Evolutionary conservation across 306 rosid genomes (phyloP), one percentile per base, ranked within the genome.

Genomic region (Glycine soja): DNA sequence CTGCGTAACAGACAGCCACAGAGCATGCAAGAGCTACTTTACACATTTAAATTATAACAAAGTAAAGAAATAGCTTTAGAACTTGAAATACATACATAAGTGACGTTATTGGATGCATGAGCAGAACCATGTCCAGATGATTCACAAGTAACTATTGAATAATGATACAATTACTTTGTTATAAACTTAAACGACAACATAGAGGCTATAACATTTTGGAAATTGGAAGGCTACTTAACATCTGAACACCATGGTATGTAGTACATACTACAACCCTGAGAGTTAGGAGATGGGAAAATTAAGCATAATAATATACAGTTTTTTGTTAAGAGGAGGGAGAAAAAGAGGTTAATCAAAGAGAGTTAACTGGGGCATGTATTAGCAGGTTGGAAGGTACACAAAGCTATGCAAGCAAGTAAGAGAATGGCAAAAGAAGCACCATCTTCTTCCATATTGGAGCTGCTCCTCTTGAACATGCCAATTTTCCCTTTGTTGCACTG

Each of bases 401-500:
- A 45, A 74, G 91, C 98, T 13, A 94, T 87, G 85, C 97, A 94
- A 89, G 98, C 98, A 72, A 94, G 98, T 67, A 90, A 86, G 70
- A 94, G 91, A 83, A 94, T 92, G 59, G 98, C 98, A 10, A 92
- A 87, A 76, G 95, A 94, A 65, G 85, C 92, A 9, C 87, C 97
- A 61, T 92, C 95, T 1, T 94, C 94, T 73, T 89, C 95, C 11
- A 87, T 64, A 53, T 84, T 83, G 66, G 93, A 89, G 77, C 57
- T 84, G 86, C 97, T 94, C 52, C 97, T 90, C 88, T 94, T 94
- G 90, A 94, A 94, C 76, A 88, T 94, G 76, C 82, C 65, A 0
- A 42, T 79, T 48, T 83, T 94, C 12, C 87, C 89, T 91, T 90
- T 91, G 89, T 91, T 93, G 74, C 91, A 85, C 71, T 91, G 87